Evolutionary conservation across 2,329 filamentous ascomycete genomes (phyloP), one percentile per base, ranked within the genome.

Genomic region (Alternaria burnsii): DNA sequence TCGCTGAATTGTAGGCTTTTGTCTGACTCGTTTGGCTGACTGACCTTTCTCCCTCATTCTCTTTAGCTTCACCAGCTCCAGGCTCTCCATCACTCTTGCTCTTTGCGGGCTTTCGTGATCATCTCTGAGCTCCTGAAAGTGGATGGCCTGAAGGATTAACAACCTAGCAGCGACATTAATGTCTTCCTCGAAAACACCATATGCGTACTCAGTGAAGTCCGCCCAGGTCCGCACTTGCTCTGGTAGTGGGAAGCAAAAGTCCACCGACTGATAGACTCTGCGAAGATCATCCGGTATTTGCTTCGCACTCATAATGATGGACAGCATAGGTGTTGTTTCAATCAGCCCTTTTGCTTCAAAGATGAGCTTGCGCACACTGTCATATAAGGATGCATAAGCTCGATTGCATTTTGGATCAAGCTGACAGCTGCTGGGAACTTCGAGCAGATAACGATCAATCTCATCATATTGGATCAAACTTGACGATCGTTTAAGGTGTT

Each of bases 121-220:
- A 18, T 50, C 46, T 8, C 12, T 14, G 16, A 61, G 44, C 26
- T 63, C 58, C 18, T 58, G 20, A 28, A 58, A 61, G 48, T 61
- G 54, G 4, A 61, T 54, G 6, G 61, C 58, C 44, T 61, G 61
- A 6, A 61, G 38, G 34, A 61, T 58, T 22, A 53, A n/a, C 12
- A 58, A 8, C n/a, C 58, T 50, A 26, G 34, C 22, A n/a, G 34
- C 24, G 11, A 52, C 16, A 28, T 47, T 57, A 5, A 24, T 20
- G 22, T 41, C 58, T 7, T 38, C 16, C 24, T 41, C 47, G 38
- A 36, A 60, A 12, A 32, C 14, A 14, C 36, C 47, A 4, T 47
- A 11, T 14, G 34, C 34, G 20, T 57, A 60, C 3, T 24, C 24
- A 4, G 20, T 42, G 18, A 58, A 48, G 10, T 42, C 20, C 12